Percentiles rank a stretch among this genome's conserved stretches.
Conservation (phyloP, 1,139 yeast genomes). For the Suhomyces ambrosiae region DNA sequence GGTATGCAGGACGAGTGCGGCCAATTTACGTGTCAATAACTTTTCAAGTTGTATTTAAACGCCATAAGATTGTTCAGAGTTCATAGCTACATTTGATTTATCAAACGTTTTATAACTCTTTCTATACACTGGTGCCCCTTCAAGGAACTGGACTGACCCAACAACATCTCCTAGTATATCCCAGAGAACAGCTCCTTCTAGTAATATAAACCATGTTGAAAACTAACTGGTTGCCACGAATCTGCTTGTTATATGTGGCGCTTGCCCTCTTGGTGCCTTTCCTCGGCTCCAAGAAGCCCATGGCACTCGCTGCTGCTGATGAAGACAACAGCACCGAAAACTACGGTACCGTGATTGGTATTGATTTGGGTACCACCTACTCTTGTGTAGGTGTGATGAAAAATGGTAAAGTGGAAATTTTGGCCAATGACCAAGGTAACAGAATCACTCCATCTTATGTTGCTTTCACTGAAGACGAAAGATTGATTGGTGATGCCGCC, state of each 20-base stretch:
- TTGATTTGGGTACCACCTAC: slow-evolving; percentile 84
- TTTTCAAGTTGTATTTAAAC: slow-evolving; percentile 10
- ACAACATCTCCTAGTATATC: background rate
- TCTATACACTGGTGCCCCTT: background rate
- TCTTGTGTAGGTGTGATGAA: slow-evolving; percentile 96
- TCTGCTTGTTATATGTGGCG: slow-evolving; percentile 22
- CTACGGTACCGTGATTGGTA: slow-evolving; percentile 83
- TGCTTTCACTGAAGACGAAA: slow-evolving; percentile 81
- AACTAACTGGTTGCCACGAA: slow-evolving; percentile 22
- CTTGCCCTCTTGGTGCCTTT: slow-evolving; percentile 22
- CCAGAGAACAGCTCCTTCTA: background rate
- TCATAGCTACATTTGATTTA: slow-evolving; percentile 4
- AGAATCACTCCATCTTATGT: slow-evolving; percentile 93
- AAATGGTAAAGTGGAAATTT: slow-evolving; percentile 85
- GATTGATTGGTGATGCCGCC: slow-evolving; percentile 93
- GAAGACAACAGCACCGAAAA: slow-evolving; percentile 49
- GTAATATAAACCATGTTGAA: slow-evolving; percentile 16
- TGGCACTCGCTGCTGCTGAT: slow-evolving; percentile 34
- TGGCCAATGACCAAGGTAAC: slow-evolving; percentile 95
- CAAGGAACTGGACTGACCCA: background rate
- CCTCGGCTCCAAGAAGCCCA: slow-evolving; percentile 17
- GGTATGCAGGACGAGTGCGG: slow-evolving; percentile 9
- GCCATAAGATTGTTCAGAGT: slow-evolving; percentile 1
- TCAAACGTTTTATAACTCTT: slow-evolving; percentile 4
- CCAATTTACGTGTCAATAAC: slow-evolving; percentile 15